Conservation (phyloP, 2,329 filamentous ascomycete species). For the Zasmidium cellare region DNA sequence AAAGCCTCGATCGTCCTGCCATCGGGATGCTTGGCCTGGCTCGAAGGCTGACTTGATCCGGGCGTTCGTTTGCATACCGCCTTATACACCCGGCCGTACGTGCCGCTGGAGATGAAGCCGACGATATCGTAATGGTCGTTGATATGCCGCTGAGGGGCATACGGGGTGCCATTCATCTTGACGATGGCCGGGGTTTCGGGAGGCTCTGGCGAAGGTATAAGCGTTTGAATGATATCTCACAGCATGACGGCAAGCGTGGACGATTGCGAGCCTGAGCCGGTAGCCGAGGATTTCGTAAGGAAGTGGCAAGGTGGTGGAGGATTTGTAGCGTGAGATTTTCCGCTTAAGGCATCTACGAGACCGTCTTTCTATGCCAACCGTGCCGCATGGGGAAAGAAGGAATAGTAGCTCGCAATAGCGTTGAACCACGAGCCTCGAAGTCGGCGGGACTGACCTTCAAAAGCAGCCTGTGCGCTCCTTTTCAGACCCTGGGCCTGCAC, state of each 20-base stretch:
- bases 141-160: constrained; percentile 77
- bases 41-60: constrained; percentile 32
- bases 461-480: constrained; percentile 41
- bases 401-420: not conserved
- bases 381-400: not conserved
- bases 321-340: not conserved
- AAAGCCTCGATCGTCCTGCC: constrained; percentile 68
- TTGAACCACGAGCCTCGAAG: not conserved
- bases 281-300: not conserved
- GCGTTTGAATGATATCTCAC: constrained; percentile 3
- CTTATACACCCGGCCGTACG: constrained; percentile 98
- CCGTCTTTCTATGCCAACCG: not conserved
- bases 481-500: constrained; percentile 27
- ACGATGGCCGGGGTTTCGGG: constrained; percentile 31
- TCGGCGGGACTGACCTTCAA: constrained; percentile 36
- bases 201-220: constrained; percentile 23
- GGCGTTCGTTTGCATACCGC: constrained; percentile 83
- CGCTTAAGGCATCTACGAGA: not conserved
- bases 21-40: constrained; percentile 30
- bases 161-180: constrained; percentile 41
- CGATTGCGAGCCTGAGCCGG: not conserved
- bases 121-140: constrained; percentile 94
- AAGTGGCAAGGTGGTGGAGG: not conserved
- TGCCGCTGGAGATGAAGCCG: constrained; percentile 96
- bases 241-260: constrained; percentile 5